Evolutionary conservation across 2,329 filamentous ascomycete genomes (phyloP), one percentile per base, ranked within the genome.

Genomic region (Claviceps sp.): DNA sequence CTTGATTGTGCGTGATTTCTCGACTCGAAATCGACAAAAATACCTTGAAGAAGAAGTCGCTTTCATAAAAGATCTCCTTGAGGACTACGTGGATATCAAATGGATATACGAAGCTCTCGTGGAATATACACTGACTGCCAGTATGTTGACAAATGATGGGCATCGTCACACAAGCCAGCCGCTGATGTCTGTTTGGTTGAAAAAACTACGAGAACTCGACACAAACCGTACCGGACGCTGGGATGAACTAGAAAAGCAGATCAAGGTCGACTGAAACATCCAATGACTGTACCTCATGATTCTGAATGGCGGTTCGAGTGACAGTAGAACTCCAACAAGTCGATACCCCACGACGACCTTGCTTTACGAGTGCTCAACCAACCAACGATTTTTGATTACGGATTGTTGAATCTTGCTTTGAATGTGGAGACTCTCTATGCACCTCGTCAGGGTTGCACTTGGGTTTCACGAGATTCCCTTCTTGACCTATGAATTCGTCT

Each of bases 101-200:
- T 93, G 89, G 80, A 86, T 95, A 45, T 95, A 95, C 63, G 87
- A 95, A 67, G 85, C 85, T 5, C 72, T 97, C 49, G 75, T 97
- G 24, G 81, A 88, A 56, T 89, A 88, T 62, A 82, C 83, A 1
- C 63, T 84, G 34, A 46, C 52, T 8, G 46, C 34, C 3, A 46
- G 75, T 59, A 67, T 69, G 67, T 60, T 69, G 46, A 61, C 65
- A 53, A 73, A 64, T 3, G 57, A 58, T 10, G 53, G 56, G 1
- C 63, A 70, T 5, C 72, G 78, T 56, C 67, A 68, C 54, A 60
- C 61, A 8, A 73, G 79, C 10, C 39, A 13, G 39, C 13, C 10
- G 6, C 39, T 47, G 48, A 65, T 84, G 43, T 60, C 65, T 47
- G 61, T 57, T 45, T 87, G 82, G 86, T 67, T 95, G 37, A 69